Base-by-base conservation (phyloP, 2,329 filamentous ascomycete species). In the Dactylellina drechsleri region DNA sequence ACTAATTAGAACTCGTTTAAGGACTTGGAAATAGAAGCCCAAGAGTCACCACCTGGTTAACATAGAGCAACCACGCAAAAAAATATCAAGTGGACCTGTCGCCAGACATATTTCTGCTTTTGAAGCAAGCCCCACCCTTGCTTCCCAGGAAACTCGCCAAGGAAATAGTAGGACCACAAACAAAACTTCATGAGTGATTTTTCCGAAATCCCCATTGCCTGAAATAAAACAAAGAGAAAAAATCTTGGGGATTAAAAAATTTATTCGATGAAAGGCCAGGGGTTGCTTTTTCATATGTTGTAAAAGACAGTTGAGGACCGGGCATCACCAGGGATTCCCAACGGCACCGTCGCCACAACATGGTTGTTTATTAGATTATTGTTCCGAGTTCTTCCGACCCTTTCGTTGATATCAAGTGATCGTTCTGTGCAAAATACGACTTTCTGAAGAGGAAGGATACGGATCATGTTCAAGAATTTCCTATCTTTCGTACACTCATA, bases 321-420 rank as follows among this genome's bases (percentile, higher is more conserved):
- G 58, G 47, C 50, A 10, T 58, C 31, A 28, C 52, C 52, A 62
- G 54, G 54, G 54, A 58, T 52, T n/a, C n/a, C 36, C 18, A 28
- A n/a, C 10, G 58, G 50, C 57, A 20, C 50, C 45, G 54, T 64
- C 58, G 58, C 66, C 58, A 64, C 66, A 64, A 43, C 28, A 31
- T 64, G 53, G 58, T 71, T 56, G 41, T 45, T 28, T 28, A 28
- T 28, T 28, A 28, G 26, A 28, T 28, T 53, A 68, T 62, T 68
- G 57, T 65, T 66, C 71, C 71, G 71, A 75, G 64, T 75, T 75
- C 61, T 75, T 75, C 71, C 71, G 71, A 75, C 61, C n/a, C 41
- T 7, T 28, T 28, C 26, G 26, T 28, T 28, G 26, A 28, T 28
- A 28, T 28, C 26, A 28, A 28, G 26, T 7, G 26, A 28, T 20